Evolutionary conservation across 371 early-diverging fungal genomes (phyloP), one percentile per base, ranked within the genome.

Genomic region (Chytridium lagenaria): DNA sequence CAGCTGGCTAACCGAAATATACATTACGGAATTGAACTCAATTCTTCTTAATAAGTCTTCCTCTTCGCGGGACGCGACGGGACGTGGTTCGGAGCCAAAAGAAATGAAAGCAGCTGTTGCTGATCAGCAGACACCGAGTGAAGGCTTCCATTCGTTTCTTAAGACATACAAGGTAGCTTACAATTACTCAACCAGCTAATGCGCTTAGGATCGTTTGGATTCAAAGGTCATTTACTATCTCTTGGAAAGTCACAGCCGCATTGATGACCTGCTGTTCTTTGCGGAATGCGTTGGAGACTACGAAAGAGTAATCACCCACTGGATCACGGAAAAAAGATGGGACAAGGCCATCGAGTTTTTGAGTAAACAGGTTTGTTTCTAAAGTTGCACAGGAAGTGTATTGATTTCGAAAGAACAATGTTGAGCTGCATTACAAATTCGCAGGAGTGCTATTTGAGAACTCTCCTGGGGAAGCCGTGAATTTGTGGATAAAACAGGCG

Each of bases 1-100:
- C 0, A 94, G 92, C 49, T 97, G 97, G 97, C 86, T 95, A 5
- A 85, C 93, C 10, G 95, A 96, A 76, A 80, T 96, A 16, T 94
- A 90, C 71, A 81, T 96, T 31, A 85, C 88, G 59, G 86, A 89
- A 67, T 76, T 96, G 68, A 92, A 94, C 73, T 81, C 85, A 44
- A 44, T 44, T 12, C 44, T 7, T 19, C 19, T 44, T 44, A 19
- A 19, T 44, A 44, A 44, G 12, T 12, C 12, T 44, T 44, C 7
- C 19, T 44, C 19, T 7, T 44, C n/a, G n/a, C 44, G 19, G 44
- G 12, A 44, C 44, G 7, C 44, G 19, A 44, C 44, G 7, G 12
- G 44, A 7, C 44, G n/a, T n/a, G n/a, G n/a, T n/a, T n/a, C n/a
- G n/a, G n/a, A n/a, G n/a, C n/a, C n/a, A n/a, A n/a, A n/a, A n/a